phyloP scores from a whole-genome alignment of 1,284 basidiomycete genomes.

The Ustilago vetiveriae region DNA sequence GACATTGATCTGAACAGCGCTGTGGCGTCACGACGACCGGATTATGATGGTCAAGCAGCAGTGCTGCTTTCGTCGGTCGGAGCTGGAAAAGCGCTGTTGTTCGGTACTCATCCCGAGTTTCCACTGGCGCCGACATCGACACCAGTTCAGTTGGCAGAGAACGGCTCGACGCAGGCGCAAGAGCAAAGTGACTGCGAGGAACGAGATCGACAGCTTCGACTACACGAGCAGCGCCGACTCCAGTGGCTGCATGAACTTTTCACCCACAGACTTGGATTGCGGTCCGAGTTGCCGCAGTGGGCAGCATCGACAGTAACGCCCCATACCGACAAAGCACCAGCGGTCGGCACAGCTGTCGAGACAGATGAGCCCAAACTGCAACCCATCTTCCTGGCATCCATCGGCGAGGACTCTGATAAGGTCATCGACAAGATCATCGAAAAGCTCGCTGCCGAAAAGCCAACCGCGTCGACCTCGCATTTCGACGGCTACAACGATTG shows the following conservation, averaged over 20 bases:
- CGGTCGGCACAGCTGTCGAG: slow-evolving; percentile 17
- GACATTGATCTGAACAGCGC: slow-evolving; percentile 32
- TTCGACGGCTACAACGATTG: slow-evolving; percentile 11
- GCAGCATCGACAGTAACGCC: neutral
- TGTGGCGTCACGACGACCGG: neutral
- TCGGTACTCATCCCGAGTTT: slow-evolving; percentile 76
- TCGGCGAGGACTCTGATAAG: slow-evolving; percentile 5
- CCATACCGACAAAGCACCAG: neutral
- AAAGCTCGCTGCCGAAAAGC: slow-evolving; percentile 19
- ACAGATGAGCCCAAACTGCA: slow-evolving; percentile 35
- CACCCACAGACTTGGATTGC: slow-evolving; percentile 20
- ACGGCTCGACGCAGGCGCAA: slow-evolving; percentile 5
- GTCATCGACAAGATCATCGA: slow-evolving; percentile 5
- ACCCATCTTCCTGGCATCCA: slow-evolving; percentile 29
- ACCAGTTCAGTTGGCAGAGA: slow-evolving; percentile 36
- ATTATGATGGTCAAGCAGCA: slow-evolving; percentile 68
- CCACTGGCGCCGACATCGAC: slow-evolving; percentile 67
- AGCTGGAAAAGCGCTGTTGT: slow-evolving; percentile 73
- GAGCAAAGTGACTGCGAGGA: slow-evolving; percentile 16
- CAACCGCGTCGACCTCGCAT: slow-evolving; percentile 1
- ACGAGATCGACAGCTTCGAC: slow-evolving; percentile 15
- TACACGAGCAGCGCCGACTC: slow-evolving; percentile 33
- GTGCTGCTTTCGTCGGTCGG: slow-evolving; percentile 72
- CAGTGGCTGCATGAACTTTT: slow-evolving; percentile 38
- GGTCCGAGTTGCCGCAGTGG: slow-evolving; percentile 40